These are phyloP conservation scores for Drechslerella coelobrocha DNA, from an alignment of 2,329 filamentous ascomycete species.

Conservation along the genomic window DNA sequence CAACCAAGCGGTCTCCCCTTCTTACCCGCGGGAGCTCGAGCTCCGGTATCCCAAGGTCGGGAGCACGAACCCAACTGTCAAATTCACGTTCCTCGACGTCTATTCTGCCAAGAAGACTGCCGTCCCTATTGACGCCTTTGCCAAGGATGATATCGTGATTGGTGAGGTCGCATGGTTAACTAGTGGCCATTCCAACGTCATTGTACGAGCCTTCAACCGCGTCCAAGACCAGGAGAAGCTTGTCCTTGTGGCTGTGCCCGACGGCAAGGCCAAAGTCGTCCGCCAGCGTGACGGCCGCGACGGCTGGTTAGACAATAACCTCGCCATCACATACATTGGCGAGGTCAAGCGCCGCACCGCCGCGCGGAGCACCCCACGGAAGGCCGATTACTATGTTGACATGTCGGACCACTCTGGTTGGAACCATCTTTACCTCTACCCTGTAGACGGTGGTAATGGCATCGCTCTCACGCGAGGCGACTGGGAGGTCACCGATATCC, in stretches of 20 bases:
- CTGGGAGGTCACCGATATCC: conserved; percentile 69
- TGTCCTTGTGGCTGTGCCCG: conserved; percentile 66
- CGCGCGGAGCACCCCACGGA: conserved; percentile 51
- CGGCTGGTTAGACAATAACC: conserved; percentile 65
- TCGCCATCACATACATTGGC: conserved; percentile 63
- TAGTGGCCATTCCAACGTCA: conserved; percentile 66
- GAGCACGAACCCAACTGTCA: conserved; percentile 70
- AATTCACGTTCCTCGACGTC: conserved; percentile 67
- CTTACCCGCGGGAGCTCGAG: conserved; percentile 69
- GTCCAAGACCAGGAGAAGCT: conserved; percentile 71
- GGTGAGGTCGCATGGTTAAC: conserved; percentile 74
- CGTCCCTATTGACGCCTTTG: conserved; percentile 66
- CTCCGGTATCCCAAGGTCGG: conserved; percentile 74
- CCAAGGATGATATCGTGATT: conserved; percentile 68
- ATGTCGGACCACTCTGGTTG: conserved; percentile 71
- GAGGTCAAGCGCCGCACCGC: conserved; percentile 54
- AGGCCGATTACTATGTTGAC: conserved; percentile 68
- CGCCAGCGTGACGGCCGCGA: conserved; percentile 61
- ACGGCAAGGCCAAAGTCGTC: conserved; percentile 61
- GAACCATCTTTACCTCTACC: conserved; percentile 71
- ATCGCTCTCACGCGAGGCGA: conserved; percentile 69
- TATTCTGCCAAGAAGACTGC: conserved; percentile 58
- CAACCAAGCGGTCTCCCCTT: conserved; percentile 64
- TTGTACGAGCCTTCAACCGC: conserved; percentile 72
- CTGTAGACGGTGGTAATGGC: conserved; percentile 65